Evolutionary conservation across 2,329 filamentous ascomycete genomes (phyloP).

Genomic region (Monosporascus sp.): DNA sequence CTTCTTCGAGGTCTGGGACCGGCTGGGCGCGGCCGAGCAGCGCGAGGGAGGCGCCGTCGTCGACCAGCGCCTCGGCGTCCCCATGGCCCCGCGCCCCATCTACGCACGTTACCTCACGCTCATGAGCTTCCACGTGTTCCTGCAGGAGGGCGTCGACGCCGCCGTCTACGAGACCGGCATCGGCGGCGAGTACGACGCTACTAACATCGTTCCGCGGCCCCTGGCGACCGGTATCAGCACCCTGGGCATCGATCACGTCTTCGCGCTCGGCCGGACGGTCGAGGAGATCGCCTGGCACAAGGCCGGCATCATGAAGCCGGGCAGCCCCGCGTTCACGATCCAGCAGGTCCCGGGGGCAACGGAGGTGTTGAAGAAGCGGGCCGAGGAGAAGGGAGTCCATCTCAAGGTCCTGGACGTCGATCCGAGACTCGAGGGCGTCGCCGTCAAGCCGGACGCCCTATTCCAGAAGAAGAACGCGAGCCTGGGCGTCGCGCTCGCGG

Average conservation of each 20-base stretch:
- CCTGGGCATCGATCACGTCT: conserved; percentile 66
- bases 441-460: conserved; percentile 44
- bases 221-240: conserved; percentile 57
- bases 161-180: conserved; percentile 64
- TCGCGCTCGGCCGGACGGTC: conserved; percentile 55
- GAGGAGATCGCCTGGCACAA: conserved; percentile 71
- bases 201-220: conserved; percentile 58
- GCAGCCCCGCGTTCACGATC: conserved; percentile 53
- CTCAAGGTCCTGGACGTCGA: conserved; percentile 44
- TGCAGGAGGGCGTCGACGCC: conserved; percentile 56
- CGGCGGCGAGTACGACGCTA: conserved; percentile 64
- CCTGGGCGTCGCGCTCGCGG: conserved; percentile 45
- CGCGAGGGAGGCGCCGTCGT: conserved; percentile 18
- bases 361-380: conserved; percentile 43
- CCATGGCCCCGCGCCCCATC: conserved; percentile 41
- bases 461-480: conserved; percentile 56
- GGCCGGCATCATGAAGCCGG: conserved; percentile 62
- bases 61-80: conserved; percentile 24
- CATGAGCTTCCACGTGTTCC: conserved; percentile 62
- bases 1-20: conserved; percentile 65
- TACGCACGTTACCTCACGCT: conserved; percentile 61
- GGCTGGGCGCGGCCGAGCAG: conserved; percentile 35
- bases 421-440: conserved; percentile 38
- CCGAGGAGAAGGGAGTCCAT: conserved; percentile 45
- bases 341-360: conserved; percentile 43